Evolutionary conservation across 768 basidiomycete species (phyloP).

Genomic region (Kondoa malvinella): DNA sequence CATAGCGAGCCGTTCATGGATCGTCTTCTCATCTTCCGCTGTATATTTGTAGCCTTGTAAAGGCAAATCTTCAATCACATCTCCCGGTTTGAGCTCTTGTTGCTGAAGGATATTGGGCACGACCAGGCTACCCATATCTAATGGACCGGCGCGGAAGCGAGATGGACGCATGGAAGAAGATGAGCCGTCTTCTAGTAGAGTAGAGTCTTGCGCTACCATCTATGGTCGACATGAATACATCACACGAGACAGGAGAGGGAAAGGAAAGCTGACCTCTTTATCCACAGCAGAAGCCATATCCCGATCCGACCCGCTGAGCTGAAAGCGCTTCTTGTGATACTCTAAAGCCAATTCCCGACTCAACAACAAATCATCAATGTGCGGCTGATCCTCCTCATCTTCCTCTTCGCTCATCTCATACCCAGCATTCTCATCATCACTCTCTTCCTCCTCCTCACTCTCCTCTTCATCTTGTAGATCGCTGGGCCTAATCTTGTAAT

Average conservation of each 20-base stretch:
- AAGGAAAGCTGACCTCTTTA: not conserved
- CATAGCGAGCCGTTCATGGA: not conserved
- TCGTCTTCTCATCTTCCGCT: not conserved
- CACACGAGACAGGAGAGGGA: constrained; percentile 6
- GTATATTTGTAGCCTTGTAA: not conserved
- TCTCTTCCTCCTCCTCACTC: not conserved
- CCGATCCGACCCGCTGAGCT: constrained; percentile 17
- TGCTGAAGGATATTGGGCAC: not conserved
- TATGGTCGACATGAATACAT: not conserved
- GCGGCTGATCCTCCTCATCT: not conserved
- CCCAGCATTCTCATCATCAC: not conserved
- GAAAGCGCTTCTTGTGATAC: not conserved
- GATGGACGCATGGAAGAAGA: not conserved
- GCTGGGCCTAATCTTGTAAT: not conserved
- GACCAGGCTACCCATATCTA: not conserved
- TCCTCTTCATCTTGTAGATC: not conserved
- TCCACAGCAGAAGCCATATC: constrained; percentile 14
- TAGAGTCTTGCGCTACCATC: not conserved
- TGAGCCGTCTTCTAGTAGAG: not conserved
- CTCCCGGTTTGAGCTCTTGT: not conserved
- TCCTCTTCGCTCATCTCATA: not conserved
- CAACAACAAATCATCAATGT: constrained; percentile 7
- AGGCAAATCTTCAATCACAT: not conserved
- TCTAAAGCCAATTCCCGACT: not conserved
- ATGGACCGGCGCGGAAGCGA: not conserved